Percentiles rank a stretch among this genome's conserved stretches.
phyloP scores from a whole-genome alignment of 2,329 filamentous ascomycete species.

The Hypoxylon sp. region DNA sequence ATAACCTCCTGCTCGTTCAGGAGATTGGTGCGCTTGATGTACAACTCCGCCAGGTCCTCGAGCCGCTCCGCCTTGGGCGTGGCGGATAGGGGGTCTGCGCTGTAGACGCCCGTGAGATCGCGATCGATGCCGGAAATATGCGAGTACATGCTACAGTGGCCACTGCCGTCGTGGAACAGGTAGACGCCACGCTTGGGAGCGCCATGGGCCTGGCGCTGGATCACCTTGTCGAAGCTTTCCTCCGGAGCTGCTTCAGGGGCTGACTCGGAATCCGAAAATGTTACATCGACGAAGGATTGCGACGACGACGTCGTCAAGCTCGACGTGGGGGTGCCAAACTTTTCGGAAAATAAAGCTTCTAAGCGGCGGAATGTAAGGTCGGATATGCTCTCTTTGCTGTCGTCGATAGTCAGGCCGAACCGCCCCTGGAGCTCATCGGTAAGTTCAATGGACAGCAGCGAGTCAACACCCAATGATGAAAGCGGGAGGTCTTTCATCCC shows the following conservation, averaged over 20 bases:
- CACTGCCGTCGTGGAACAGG: conserved; percentile 50
- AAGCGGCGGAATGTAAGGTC: conserved; percentile 29
- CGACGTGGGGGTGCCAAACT: background rate
- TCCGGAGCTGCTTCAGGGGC: background rate
- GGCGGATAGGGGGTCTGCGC: conserved; percentile 21
- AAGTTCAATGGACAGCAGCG: conserved; percentile 46
- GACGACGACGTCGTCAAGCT: background rate
- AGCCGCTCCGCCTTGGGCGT: conserved; percentile 17
- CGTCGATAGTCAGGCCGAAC: conserved; percentile 42
- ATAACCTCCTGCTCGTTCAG: conserved; percentile 24
- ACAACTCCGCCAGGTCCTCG: conserved; percentile 39
- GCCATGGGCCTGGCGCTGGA: conserved; percentile 6
- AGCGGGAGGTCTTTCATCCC: conserved; percentile 26
- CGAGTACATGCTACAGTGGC: conserved; percentile 37
- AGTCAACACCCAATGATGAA: conserved; percentile 45
- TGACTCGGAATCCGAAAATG: background rate
- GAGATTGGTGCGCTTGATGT: conserved; percentile 37
- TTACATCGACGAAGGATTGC: background rate
- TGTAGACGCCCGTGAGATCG: conserved; percentile 8
- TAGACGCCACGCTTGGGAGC: conserved; percentile 33
- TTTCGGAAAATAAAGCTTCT: conserved; percentile 15
- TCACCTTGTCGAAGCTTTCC: background rate
- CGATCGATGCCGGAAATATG: conserved; percentile 15
- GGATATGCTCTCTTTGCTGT: conserved; percentile 21
- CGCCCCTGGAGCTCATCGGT: conserved; percentile 34